These are phyloP conservation scores for Didymella arachidicola DNA, from an alignment of 2,329 filamentous ascomycete genomes.

Conservation along the genomic window DNA sequence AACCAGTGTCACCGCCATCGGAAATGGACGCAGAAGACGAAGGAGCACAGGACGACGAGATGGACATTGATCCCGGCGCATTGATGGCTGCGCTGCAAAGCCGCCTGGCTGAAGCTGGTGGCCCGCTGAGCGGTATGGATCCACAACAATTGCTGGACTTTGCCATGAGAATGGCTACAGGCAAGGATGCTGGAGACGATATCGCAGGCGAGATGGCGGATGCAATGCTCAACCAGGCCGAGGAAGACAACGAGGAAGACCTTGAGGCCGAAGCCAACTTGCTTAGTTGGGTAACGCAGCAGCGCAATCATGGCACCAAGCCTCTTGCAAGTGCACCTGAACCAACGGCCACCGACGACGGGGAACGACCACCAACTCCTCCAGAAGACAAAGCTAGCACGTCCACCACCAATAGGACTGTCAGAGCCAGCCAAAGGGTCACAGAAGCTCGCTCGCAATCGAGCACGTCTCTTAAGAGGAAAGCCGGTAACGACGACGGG, in stretches of 20 bases:
- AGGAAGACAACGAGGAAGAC: slow-evolving; percentile 45
- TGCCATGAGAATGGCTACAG: slow-evolving; percentile 55
- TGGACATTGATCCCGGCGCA: slow-evolving; percentile 49
- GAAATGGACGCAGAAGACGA: slow-evolving; percentile 25
- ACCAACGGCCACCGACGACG: slow-evolving; percentile 21
- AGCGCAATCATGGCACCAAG: slow-evolving; percentile 35
- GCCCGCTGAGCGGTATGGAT: slow-evolving; percentile 52
- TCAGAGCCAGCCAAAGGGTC: neutral
- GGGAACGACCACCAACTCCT: slow-evolving; percentile 30
- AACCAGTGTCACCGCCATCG: slow-evolving; percentile 28
- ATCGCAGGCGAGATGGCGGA: slow-evolving; percentile 54
- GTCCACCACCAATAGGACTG: neutral
- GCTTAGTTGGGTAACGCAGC: slow-evolving; percentile 44
- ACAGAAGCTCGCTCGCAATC: slow-evolving; percentile 10
- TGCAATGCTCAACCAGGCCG: slow-evolving; percentile 50
- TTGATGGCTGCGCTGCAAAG: slow-evolving; percentile 49
- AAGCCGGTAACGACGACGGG: slow-evolving; percentile 31
- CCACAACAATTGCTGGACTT: slow-evolving; percentile 54
- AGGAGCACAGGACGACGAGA: slow-evolving; percentile 26
- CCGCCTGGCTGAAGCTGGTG: slow-evolving; percentile 45
- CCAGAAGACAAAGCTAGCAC: slow-evolving; percentile 18
- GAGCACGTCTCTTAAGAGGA: slow-evolving; percentile 44
- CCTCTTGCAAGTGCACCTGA: slow-evolving; percentile 15
- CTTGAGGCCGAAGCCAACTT: slow-evolving; percentile 41
- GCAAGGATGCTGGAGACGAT: slow-evolving; percentile 53